phyloP scores from a whole-genome alignment of 2,329 filamentous ascomycete genomes.

The Colletotrichum sansevieriae region DNA sequence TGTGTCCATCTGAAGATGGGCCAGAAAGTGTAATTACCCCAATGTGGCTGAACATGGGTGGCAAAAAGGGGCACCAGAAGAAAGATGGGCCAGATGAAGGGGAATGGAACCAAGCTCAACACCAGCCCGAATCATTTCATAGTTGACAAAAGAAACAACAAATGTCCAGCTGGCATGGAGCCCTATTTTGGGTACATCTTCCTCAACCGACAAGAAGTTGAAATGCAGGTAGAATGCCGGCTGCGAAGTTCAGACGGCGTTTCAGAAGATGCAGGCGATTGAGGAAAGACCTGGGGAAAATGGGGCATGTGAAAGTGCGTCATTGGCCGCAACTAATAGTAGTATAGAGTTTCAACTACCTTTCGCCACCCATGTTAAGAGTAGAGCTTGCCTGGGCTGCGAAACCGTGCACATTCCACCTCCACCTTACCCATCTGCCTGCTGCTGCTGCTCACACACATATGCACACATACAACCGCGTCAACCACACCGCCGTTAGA shows the following conservation, averaged over 20 bases:
- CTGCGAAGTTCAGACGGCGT: constrained; percentile 27
- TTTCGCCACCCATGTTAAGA: too few relatives aligned
- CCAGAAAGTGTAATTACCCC: neutral
- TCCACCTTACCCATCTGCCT: constrained; percentile 28
- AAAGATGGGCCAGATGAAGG: constrained; percentile 25
- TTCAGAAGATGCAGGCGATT: constrained; percentile 24
- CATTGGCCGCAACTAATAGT: constrained; percentile 29
- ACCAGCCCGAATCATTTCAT: constrained; percentile 19
- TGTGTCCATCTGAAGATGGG: constrained; percentile 24
- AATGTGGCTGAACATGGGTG: too few relatives aligned
- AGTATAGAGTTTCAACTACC: too few relatives aligned
- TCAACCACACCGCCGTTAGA: neutral
- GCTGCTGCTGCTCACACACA: too few relatives aligned
- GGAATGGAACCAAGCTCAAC: constrained; percentile 13
- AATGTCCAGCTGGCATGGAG: constrained; percentile 19
- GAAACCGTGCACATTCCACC: constrained; percentile 41
- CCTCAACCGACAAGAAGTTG: neutral
- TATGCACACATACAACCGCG: constrained; percentile 14
- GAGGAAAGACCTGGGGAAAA: constrained; percentile 16
- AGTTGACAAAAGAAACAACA: constrained; percentile 34
- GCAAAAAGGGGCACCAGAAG: too few relatives aligned
- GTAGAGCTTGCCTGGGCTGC: constrained; percentile 23
- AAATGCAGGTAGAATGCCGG: constrained; percentile 12
- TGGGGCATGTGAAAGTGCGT: constrained; percentile 41
- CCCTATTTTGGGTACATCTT: constrained; percentile 7